These are phyloP conservation scores for Xylaria sp. DNA, from an alignment of 2,329 filamentous ascomycete genomes.

Conservation along the genomic window DNA sequence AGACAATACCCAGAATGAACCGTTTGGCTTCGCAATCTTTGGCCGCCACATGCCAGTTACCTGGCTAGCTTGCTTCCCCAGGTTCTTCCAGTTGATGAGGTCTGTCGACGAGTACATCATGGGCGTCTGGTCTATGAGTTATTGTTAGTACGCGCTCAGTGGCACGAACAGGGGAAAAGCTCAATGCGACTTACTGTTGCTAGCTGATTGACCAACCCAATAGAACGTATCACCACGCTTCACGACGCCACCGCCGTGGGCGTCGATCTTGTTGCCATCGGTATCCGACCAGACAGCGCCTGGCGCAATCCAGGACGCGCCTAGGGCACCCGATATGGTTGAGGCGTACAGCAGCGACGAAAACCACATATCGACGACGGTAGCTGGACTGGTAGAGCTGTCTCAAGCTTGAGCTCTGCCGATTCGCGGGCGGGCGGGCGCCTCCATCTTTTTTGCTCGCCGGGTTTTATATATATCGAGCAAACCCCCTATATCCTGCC, in stretches of 20 bases:
- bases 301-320: constrained; percentile 44
- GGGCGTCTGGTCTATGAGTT: constrained; percentile 37
- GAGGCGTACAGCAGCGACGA: constrained; percentile 20
- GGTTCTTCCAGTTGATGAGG: constrained; percentile 44
- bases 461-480: constrained; percentile 19
- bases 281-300: constrained; percentile 45
- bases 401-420: constrained; percentile 1
- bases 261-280: constrained; percentile 43
- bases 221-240: constrained; percentile 43
- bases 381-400: not conserved
- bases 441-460: constrained; percentile 5
- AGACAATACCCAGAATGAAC: constrained; percentile 40
- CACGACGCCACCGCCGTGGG: constrained; percentile 43
- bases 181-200: constrained; percentile 33
- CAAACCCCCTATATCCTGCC: constrained; percentile 2
- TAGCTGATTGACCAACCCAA: constrained; percentile 44
- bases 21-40: constrained; percentile 45
- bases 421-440: not conserved
- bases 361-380: constrained; percentile 17
- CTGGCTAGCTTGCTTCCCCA: constrained; percentile 37
- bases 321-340: constrained; percentile 20
- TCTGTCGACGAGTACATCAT: constrained; percentile 45
- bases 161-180: not conserved
- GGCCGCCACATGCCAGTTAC: constrained; percentile 45
- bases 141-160: constrained; percentile 13